Evolutionary conservation across 2,329 filamentous ascomycete species (phyloP).

Genomic region (Pseudogymnoascus sp.): DNA sequence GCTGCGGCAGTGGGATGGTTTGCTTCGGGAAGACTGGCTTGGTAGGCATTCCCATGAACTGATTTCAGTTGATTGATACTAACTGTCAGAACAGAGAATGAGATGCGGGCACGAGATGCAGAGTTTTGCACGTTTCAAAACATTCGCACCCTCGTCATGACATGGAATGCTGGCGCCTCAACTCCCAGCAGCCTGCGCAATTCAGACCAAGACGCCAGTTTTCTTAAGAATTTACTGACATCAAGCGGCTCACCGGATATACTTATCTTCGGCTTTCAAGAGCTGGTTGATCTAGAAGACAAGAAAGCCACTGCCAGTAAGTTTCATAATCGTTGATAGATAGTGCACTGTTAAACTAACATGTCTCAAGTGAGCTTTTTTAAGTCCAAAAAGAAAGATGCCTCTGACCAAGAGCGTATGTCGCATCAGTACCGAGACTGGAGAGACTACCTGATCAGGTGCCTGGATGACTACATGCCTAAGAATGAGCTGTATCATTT

Average conservation of each 20-base stretch:
- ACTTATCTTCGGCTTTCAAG: constrained; percentile 92
- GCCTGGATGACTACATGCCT: constrained; percentile 76
- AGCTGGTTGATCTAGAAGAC: constrained; percentile 95
- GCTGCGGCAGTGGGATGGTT: constrained; percentile 81
- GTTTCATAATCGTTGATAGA: constrained; percentile 24
- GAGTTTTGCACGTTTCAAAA: constrained; percentile 83
- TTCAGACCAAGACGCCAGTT: constrained; percentile 60
- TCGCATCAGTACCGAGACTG: constrained; percentile 95
- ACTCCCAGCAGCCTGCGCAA: constrained; percentile 77
- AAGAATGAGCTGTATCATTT: constrained; percentile 70
- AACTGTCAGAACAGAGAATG: constrained; percentile 45
- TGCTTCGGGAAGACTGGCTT: constrained; percentile 91
- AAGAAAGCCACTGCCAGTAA: constrained; percentile 91
- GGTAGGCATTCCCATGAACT: constrained; percentile 33
- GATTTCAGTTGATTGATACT: constrained; percentile 6
- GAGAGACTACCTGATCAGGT: constrained; percentile 79
- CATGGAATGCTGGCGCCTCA: constrained; percentile 95
- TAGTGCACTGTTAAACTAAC: constrained; percentile 23
- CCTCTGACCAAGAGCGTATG: constrained; percentile 81
- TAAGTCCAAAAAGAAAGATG: constrained; percentile 80
- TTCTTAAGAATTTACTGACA: constrained; percentile 72
- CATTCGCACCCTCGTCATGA: constrained; percentile 71
- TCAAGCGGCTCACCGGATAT: constrained; percentile 78
- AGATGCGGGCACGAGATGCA: constrained; percentile 76
- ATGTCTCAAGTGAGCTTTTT: constrained; percentile 62